These are phyloP conservation scores for Didymella glomerata DNA, from an alignment of 2,329 filamentous ascomycete species.

Conservation along the genomic window DNA sequence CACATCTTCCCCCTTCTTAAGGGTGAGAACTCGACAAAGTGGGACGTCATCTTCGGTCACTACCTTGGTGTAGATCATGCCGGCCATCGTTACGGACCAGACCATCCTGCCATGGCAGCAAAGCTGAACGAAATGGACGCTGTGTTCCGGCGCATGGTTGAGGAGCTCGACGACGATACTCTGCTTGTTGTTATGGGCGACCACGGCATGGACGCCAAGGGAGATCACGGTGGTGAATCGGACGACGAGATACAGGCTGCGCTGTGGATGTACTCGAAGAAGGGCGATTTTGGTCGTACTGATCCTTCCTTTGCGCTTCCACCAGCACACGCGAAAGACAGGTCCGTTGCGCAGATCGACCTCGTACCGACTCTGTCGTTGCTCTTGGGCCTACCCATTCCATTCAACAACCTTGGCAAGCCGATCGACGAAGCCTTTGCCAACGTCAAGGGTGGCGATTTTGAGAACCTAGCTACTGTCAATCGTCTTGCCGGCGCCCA, in stretches of 20 bases:
- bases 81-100: conserved; percentile 92
- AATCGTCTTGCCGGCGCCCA: conserved; percentile 82
- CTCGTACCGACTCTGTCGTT: conserved; percentile 91
- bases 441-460: conserved; percentile 72
- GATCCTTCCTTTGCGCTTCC: conserved; percentile 66
- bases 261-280: conserved; percentile 98
- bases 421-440: conserved; percentile 95
- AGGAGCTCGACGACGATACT: conserved; percentile 81
- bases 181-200: conserved; percentile 97
- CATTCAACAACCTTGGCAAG: conserved; percentile 92
- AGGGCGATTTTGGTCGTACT: conserved; percentile 81
- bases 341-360: conserved; percentile 87
- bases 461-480: conserved; percentile 78
- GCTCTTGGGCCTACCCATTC: conserved; percentile 88
- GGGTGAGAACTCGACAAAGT: conserved; percentile 69
- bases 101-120: conserved; percentile 88
- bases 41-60: conserved; percentile 96
- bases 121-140: conserved; percentile 92
- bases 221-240: conserved; percentile 97
- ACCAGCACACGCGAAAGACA: conserved; percentile 75
- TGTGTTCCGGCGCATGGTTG: conserved; percentile 76
- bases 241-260: conserved; percentile 95
- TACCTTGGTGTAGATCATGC: conserved; percentile 96
- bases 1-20: conserved; percentile 86
- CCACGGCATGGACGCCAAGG: conserved; percentile 97